These are phyloP conservation scores for Leptosphaerulina australis DNA, from an alignment of 2,329 filamentous ascomycete species.

Conservation along the genomic window DNA sequence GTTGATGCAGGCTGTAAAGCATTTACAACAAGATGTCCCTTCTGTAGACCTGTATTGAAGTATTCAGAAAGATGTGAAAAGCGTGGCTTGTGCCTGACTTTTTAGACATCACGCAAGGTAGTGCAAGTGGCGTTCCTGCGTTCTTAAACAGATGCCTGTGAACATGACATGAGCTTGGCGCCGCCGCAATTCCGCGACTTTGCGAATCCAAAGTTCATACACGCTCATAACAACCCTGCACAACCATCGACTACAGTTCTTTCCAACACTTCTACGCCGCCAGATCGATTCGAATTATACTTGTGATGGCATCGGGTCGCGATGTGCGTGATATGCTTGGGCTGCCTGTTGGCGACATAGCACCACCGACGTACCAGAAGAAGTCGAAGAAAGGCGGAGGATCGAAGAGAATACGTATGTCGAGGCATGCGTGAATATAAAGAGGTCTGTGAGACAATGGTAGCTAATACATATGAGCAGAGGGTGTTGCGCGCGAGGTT, in stretches of 20 bases:
- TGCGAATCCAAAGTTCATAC: constrained; percentile 6
- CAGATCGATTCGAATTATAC: constrained; percentile 25
- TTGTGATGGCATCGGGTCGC: constrained; percentile 47
- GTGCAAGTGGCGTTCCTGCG: neutral
- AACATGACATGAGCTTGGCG: constrained; percentile 11
- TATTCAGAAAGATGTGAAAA: too few species aligned
- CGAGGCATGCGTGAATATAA: constrained; percentile 7
- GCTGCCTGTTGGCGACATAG: constrained; percentile 64
- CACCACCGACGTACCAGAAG: constrained; percentile 64
- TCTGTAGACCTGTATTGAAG: too few species aligned
- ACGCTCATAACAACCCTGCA: constrained; percentile 30
- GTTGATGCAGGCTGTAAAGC: too few species aligned
- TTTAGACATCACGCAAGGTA: too few species aligned
- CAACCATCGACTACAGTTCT: constrained; percentile 35
- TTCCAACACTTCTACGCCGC: constrained; percentile 24
- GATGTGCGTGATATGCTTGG: constrained; percentile 91
- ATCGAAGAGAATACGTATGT: constrained; percentile 62
- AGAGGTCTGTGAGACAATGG: neutral
- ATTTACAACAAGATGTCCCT: too few species aligned
- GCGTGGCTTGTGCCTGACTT: too few species aligned
- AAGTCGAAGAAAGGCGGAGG: constrained; percentile 69
- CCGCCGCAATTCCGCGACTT: constrained; percentile 7
- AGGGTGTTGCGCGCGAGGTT: constrained; percentile 51
- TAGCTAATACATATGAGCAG: constrained; percentile 25
- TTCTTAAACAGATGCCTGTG: neutral